Conservation (phyloP, 2,329 filamentous ascomycete species). For the Nannizzia gypsea region DNA sequence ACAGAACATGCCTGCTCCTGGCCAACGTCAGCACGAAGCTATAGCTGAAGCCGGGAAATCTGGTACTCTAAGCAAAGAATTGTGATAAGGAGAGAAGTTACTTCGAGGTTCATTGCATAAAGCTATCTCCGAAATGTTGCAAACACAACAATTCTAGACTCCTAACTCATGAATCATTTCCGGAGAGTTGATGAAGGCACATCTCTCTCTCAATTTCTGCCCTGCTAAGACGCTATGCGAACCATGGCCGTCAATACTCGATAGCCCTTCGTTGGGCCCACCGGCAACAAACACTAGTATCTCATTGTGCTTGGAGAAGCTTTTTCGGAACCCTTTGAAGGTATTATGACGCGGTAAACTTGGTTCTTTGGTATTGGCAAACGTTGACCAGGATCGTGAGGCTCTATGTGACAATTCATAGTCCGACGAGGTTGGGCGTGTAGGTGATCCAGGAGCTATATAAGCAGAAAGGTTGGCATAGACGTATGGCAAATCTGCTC, state of each 20-base stretch:
- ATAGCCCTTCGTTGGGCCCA: constrained; percentile 1
- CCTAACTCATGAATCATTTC: constrained; percentile 3
- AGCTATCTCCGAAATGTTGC: background rate
- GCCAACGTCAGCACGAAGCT: no score
- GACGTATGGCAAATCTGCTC: constrained; percentile 43
- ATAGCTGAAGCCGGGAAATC: background rate
- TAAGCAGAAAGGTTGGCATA: constrained; percentile 40
- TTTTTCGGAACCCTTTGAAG: constrained; percentile 3
- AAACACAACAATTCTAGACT: background rate
- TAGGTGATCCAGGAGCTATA: constrained; percentile 19
- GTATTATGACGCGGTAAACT: background rate
- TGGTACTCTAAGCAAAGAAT: background rate
- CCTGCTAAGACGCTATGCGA: background rate
- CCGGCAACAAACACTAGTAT: constrained; percentile 4
- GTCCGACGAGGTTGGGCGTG: background rate
- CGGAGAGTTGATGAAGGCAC: constrained; percentile 7
- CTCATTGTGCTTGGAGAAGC: background rate
- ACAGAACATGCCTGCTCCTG: constrained; percentile 5
- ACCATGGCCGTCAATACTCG: constrained; percentile 1
- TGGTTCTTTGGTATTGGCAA: constrained; percentile 2
- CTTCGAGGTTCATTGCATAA: background rate
- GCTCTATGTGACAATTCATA: background rate
- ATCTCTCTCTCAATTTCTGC: constrained; percentile 7
- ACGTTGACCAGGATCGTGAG: constrained; percentile 6
- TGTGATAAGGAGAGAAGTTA: background rate